These are phyloP conservation scores for Exserohilum turcica DNA, from an alignment of 2,329 filamentous ascomycete species.

Conservation along the genomic window DNA sequence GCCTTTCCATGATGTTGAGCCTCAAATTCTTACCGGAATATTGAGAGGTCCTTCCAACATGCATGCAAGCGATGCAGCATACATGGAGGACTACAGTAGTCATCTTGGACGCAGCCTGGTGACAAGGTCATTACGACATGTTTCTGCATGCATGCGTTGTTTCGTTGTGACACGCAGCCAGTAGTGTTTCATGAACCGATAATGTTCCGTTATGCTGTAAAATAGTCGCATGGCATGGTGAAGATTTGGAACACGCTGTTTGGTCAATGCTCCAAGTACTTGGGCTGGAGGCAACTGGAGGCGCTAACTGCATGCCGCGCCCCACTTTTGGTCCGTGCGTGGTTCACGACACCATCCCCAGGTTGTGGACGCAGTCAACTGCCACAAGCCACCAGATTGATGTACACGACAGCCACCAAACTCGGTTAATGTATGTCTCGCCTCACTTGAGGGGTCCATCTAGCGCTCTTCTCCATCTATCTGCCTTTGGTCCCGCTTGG, in stretches of 20 bases:
- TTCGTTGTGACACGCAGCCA: neutral
- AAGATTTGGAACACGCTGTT: neutral
- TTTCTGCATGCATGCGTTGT: constrained; percentile 7
- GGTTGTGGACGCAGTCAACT: constrained; percentile 14
- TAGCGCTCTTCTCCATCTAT: neutral
- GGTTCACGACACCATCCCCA: neutral
- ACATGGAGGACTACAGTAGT: constrained; percentile 16
- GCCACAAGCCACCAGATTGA: constrained; percentile 1
- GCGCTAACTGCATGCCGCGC: constrained; percentile 1
- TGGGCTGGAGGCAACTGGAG: neutral
- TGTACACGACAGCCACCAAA: neutral
- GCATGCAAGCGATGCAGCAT: constrained; percentile 16
- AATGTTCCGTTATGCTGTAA: neutral
- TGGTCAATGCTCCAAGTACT: neutral
- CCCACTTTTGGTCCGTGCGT: constrained; percentile 9
- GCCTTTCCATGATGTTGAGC: constrained; percentile 10
- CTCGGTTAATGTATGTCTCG: neutral
- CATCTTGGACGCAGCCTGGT: constrained; percentile 16
- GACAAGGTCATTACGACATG: neutral
- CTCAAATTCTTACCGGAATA: constrained; percentile 27
- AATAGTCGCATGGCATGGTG: neutral
- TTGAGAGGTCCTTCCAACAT: constrained; percentile 6
- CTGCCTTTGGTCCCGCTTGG: constrained; percentile 6
- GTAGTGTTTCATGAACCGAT: neutral
- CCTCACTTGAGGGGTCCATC: neutral